Conservation (phyloP, 2,329 filamentous ascomycete species). For the Exophiala dermatitidis region DNA sequence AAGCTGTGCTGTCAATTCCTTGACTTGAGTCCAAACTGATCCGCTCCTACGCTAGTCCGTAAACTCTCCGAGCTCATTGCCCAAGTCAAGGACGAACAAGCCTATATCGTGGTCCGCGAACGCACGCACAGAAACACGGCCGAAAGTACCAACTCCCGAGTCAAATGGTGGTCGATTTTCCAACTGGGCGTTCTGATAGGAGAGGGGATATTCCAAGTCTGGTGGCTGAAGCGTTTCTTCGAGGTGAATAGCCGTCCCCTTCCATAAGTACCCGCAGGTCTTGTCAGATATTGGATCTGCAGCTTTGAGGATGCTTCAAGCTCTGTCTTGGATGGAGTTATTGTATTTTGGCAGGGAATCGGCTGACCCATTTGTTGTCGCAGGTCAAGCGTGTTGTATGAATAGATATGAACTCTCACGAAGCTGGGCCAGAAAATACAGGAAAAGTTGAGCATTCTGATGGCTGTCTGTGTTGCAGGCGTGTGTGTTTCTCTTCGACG, state of each 20-base stretch:
- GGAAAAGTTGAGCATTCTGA: neutral
- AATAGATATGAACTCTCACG: constrained; percentile 16
- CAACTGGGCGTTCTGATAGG: constrained; percentile 82
- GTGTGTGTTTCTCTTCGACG: no score
- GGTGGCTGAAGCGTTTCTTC: constrained; percentile 98
- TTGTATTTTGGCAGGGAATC: neutral
- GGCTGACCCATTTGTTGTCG: constrained; percentile 15
- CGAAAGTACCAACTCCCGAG: constrained; percentile 92
- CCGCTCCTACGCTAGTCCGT: constrained; percentile 53
- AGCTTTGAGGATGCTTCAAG: neutral
- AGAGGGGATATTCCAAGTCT: constrained; percentile 96
- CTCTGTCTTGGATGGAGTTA: neutral
- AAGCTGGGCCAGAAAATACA: neutral
- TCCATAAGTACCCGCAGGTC: constrained; percentile 6
- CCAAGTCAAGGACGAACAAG: constrained; percentile 95
- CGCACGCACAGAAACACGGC: constrained; percentile 96
- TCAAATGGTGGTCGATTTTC: constrained; percentile 99
- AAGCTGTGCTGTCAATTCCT: constrained; percentile 28
- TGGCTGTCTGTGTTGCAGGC: no score
- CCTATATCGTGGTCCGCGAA: constrained; percentile 92
- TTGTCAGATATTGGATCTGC: neutral
- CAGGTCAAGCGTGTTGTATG: constrained; percentile 45
- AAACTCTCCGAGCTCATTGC: constrained; percentile 75
- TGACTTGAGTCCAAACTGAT: constrained; percentile 1
- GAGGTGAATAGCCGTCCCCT: constrained; percentile 51